Evolutionary conservation across 1,139 yeast genomes (phyloP).

Genomic region (Magnusiomyces tetraspermus): DNA sequence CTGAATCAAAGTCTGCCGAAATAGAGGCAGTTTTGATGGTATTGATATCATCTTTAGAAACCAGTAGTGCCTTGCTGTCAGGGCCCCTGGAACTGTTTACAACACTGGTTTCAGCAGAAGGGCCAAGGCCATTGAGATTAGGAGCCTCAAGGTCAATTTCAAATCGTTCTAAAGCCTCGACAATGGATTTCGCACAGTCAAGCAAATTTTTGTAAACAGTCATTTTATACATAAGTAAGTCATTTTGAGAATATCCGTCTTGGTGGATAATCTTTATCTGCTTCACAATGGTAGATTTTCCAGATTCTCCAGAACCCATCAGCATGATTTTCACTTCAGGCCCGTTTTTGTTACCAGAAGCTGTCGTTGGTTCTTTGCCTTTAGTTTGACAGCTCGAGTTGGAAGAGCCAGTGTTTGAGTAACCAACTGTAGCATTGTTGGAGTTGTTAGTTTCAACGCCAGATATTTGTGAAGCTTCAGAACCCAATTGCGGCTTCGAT

Average conservation of each 20-base stretch:
- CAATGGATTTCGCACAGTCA: conserved; percentile 53
- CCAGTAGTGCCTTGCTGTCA: background rate
- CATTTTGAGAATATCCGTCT: conserved; percentile 55
- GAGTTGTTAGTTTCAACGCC: too few relatives aligned
- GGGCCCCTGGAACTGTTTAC: too few relatives aligned
- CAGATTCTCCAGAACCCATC: conserved; percentile 68
- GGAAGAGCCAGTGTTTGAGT: background rate
- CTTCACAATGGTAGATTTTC: conserved; percentile 64
- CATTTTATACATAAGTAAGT: conserved; percentile 53
- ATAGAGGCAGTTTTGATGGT: conserved; percentile 21
- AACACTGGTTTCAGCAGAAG: background rate
- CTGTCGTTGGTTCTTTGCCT: background rate
- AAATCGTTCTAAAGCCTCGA: conserved; percentile 41
- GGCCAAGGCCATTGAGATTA: background rate
- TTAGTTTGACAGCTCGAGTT: background rate
- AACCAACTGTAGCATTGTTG: too few relatives aligned
- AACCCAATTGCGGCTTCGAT: too few relatives aligned
- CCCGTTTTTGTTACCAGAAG: conserved; percentile 3
- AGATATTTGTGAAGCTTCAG: too few relatives aligned
- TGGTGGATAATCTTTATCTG: conserved; percentile 71
- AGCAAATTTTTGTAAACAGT: conserved; percentile 56
- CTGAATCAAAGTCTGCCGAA: conserved; percentile 27
- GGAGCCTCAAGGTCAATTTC: conserved; percentile 8
- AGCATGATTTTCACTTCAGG: conserved; percentile 50
- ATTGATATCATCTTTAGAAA: conserved; percentile 20